Evolutionary conservation across 1,139 yeast genomes (phyloP).

Genomic region (Kodamaea alishanica): DNA sequence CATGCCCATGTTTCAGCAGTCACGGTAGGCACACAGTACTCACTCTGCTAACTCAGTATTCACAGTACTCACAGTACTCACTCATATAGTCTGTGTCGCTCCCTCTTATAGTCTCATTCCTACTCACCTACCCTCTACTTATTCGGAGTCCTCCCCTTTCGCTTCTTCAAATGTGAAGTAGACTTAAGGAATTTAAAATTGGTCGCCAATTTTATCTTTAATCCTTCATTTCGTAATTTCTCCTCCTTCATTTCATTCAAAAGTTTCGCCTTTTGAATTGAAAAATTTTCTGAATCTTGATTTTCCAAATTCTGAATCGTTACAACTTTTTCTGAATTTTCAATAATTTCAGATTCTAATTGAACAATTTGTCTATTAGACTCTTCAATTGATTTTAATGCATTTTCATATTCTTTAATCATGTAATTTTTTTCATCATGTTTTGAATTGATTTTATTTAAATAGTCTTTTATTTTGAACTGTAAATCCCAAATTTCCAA

Average conservation of each 20-base stretch:
- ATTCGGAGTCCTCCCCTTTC: slow-evolving; percentile 34
- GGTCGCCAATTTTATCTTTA: slow-evolving; percentile 30
- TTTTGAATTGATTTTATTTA: slow-evolving; percentile 35
- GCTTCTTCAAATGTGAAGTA: slow-evolving; percentile 42
- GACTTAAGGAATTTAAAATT: slow-evolving; percentile 37
- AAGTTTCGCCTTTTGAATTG: slow-evolving; percentile 21
- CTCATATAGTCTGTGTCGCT: too few species aligned
- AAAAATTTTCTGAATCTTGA: slow-evolving; percentile 22
- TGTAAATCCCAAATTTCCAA: slow-evolving; percentile 38
- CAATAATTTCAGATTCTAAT: slow-evolving; percentile 27
- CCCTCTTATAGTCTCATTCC: not conserved
- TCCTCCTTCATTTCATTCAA: slow-evolving; percentile 25
- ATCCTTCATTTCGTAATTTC: slow-evolving; percentile 21
- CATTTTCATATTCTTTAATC: slow-evolving; percentile 60
- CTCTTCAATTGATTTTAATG: slow-evolving; percentile 52
- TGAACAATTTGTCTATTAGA: slow-evolving; percentile 41
- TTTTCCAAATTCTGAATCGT: slow-evolving; percentile 22
- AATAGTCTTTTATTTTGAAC: slow-evolving; percentile 35
- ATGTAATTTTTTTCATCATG: slow-evolving; percentile 61
- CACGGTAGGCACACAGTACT: too few species aligned
- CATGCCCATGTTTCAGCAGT: too few species aligned
- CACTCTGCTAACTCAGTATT: too few species aligned
- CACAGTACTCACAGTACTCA: too few species aligned
- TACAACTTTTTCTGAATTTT: slow-evolving; percentile 28
- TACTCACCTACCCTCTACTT: not conserved